phyloP scores from a whole-genome alignment of 768 basidiomycete species.

The Amanita molliuscula region DNA sequence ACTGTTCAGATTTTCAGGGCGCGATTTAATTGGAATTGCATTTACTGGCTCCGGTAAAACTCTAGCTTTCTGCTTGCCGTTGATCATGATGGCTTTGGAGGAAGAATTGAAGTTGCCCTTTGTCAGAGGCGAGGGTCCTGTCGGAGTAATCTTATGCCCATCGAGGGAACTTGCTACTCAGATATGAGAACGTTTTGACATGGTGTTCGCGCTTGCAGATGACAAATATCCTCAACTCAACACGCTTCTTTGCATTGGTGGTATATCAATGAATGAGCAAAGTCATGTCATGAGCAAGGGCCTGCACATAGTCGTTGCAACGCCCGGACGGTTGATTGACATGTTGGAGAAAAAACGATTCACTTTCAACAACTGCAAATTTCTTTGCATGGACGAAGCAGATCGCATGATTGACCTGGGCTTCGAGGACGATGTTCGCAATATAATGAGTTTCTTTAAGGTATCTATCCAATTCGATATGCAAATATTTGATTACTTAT shows the following conservation, averaged over 20 bases:
- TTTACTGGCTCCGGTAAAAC: slow-evolving; percentile 99
- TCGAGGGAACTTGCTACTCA: slow-evolving; percentile 95
- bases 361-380: slow-evolving; percentile 90
- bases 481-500: neutral
- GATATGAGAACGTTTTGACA: slow-evolving; percentile 85
- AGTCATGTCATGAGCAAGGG: slow-evolving; percentile 85
- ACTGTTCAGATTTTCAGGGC: slow-evolving; percentile 70
- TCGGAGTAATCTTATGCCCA: slow-evolving; percentile 94
- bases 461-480: slow-evolving; percentile 37
- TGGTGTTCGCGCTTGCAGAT: slow-evolving; percentile 78
- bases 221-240: slow-evolving; percentile 80
- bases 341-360: slow-evolving; percentile 96
- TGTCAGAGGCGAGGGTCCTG: slow-evolving; percentile 88
- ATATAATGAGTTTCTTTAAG: slow-evolving; percentile 99
- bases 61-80: slow-evolving; percentile 93
- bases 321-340: slow-evolving; percentile 93
- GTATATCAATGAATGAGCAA: slow-evolving; percentile 98
- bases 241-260: slow-evolving; percentile 89
- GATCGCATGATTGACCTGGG: slow-evolving; percentile 99
- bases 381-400: slow-evolving; percentile 97
- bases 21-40: slow-evolving; percentile 98
- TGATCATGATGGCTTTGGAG: slow-evolving; percentile 94
- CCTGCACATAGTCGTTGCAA: slow-evolving; percentile 92
- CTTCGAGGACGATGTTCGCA: slow-evolving; percentile 97
- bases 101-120: slow-evolving; percentile 89